Percentiles rank a stretch among this genome's conserved stretches.
These are phyloP conservation scores for Coniochaeta sp. DNA, from an alignment of 2,329 filamentous ascomycete genomes.

Conservation along the genomic window DNA sequence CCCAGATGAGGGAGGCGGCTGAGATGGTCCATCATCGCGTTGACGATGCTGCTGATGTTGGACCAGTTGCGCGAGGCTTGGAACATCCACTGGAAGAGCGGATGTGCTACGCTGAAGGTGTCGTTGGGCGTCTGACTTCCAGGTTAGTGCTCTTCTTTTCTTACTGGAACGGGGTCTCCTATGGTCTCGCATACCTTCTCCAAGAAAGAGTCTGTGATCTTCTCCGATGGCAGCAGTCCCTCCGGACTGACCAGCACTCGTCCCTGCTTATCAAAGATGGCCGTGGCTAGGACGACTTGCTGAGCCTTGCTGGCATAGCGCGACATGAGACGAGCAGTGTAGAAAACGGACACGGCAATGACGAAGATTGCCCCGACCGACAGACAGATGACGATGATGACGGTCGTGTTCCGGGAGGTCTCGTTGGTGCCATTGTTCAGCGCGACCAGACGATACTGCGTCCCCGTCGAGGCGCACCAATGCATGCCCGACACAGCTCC, in stretches of 20 bases:
- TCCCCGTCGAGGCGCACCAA: conserved; percentile 71
- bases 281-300: conserved; percentile 51
- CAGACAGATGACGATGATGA: conserved; percentile 66
- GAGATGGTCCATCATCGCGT: conserved; percentile 68
- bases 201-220: conserved; percentile 72
- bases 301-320: conserved; percentile 52
- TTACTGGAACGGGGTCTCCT: background rate
- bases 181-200: conserved; percentile 45
- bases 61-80: conserved; percentile 73
- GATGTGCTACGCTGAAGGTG: conserved; percentile 67
- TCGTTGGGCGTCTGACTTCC: conserved; percentile 51
- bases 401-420: conserved; percentile 54
- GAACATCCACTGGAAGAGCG: conserved; percentile 83
- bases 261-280: conserved; percentile 60
- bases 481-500: conserved; percentile 80
- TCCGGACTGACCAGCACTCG: conserved; percentile 63
- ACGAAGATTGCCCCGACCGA: conserved; percentile 55
- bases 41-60: conserved; percentile 59
- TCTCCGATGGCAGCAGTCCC: conserved; percentile 61
- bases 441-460: conserved; percentile 52
- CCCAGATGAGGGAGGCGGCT: conserved; percentile 33
- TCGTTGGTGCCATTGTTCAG: conserved; percentile 31
- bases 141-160: conserved; percentile 11
- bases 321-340: conserved; percentile 44
- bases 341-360: conserved; percentile 47